phyloP scores from a whole-genome alignment of 345 rosid species.

The Ailanthus altissimus region DNA sequence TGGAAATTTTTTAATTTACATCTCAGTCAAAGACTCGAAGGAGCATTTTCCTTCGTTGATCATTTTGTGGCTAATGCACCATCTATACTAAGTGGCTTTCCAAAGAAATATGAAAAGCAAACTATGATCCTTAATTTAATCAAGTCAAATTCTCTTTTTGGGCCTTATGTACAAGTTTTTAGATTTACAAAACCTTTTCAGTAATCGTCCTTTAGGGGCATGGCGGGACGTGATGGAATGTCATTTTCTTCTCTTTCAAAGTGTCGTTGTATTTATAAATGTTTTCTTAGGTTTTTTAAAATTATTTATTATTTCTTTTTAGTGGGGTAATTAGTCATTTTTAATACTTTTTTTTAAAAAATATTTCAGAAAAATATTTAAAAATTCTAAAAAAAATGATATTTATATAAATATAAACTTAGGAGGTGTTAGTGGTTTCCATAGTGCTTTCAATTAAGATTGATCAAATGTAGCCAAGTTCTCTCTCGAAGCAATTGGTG shows the following conservation, averaged over 20 bases:
- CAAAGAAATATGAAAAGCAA: not conserved
- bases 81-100: not conserved
- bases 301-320: too few relatives aligned
- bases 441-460: too few relatives aligned
- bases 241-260: not conserved
- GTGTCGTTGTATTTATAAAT: too few relatives aligned
- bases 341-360: too few relatives aligned
- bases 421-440: too few relatives aligned
- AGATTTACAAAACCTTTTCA: not conserved
- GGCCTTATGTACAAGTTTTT: not conserved
- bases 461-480: too few relatives aligned
- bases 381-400: too few relatives aligned
- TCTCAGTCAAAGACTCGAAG: not conserved
- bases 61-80: not conserved
- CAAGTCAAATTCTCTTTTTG: slow-evolving; percentile 9
- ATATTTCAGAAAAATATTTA: too few relatives aligned
- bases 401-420: too few relatives aligned
- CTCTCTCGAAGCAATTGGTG: too few relatives aligned
- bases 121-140: not conserved
- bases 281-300: too few relatives aligned
- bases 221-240: not conserved
- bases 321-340: too few relatives aligned
- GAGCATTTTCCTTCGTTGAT: not conserved
- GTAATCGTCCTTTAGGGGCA: not conserved
- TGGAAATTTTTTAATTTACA: not conserved